These are phyloP conservation scores for Tubosaeta sp. DNA, from an alignment of 768 basidiomycete species.

Conservation along the genomic window DNA sequence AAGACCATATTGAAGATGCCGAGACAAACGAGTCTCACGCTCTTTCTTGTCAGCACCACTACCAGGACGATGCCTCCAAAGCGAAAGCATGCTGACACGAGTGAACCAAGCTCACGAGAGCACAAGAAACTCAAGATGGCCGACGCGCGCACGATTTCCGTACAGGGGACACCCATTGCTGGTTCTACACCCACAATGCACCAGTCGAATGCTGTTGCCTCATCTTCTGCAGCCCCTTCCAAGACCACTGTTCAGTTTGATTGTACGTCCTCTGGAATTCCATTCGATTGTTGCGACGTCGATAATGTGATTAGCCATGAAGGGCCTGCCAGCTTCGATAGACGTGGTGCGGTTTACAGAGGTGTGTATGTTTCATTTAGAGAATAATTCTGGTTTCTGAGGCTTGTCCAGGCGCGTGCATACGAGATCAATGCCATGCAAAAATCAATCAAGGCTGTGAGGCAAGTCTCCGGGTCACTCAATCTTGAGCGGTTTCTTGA, in stretches of 20 bases:
- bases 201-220: slow-evolving; percentile 29
- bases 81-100: slow-evolving; percentile 32
- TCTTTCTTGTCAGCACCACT: too few relatives aligned
- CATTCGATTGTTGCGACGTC: not conserved
- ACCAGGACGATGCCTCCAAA: slow-evolving; percentile 36
- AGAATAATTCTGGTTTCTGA: slow-evolving; percentile 1
- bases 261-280: slow-evolving; percentile 30
- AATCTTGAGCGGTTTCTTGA: not conserved
- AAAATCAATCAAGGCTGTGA: slow-evolving; percentile 74
- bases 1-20: too few relatives aligned
- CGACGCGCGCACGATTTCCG: slow-evolving; percentile 61
- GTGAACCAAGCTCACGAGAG: slow-evolving; percentile 39
- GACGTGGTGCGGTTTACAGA: slow-evolving; percentile 89
- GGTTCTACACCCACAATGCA: slow-evolving; percentile 3
- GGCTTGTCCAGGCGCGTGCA: slow-evolving; percentile 58
- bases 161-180: slow-evolving; percentile 39
- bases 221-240: slow-evolving; percentile 33
- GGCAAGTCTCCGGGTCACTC: slow-evolving; percentile 35
- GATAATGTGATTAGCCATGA: slow-evolving; percentile 40
- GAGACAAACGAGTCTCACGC: too few relatives aligned
- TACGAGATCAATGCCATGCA: slow-evolving; percentile 94
- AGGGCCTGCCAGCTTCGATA: slow-evolving; percentile 63
- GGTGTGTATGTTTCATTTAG: slow-evolving; percentile 36
- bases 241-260: slow-evolving; percentile 34
- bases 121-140: slow-evolving; percentile 68